Evolutionary conservation across 805 yeast genomes (phyloP), one percentile per base, ranked within the genome.

Genomic region (Pichia nanzhaoensis): DNA sequence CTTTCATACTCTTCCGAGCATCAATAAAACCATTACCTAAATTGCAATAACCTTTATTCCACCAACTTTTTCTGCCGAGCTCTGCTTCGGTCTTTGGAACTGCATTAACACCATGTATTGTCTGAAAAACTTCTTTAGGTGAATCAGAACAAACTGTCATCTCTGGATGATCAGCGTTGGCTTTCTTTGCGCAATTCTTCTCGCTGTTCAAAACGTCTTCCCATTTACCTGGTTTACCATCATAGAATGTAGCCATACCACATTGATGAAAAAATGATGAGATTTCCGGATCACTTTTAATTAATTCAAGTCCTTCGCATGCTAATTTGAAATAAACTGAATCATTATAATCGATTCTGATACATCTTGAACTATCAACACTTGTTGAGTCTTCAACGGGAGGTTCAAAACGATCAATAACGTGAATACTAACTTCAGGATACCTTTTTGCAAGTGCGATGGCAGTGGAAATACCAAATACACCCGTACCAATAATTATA

Each of bases 401-500:
- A n/a, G 61, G 61, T 46, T 57, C 60, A 20, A 44, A 55, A 6
- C 60, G 46, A 35, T 57, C 61, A 12, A 57, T 51, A 20, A 57
- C 57, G n/a, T 40, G 43, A 22, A 40, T 40, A 6, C 40, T 41
- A 5, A 46, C 34, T 2, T 41, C 22, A 6, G 59, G 59, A 34
- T 50, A 48, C 33, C 60, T 42, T 34, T 52, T 33, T 1, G 53
- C 61, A 14, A 57, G 24, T 2, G 59, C 52, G 28, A 57, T 52
- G 3, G 76, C 74, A 0, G 73, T 61, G 8, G 78, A 70, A 20
- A 75, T 57, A 4, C 80, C 80, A 51, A 72, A 73, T 9, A 71
- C 70, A 21, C 80, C 80, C 3, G 75, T 69, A 19, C 80, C 80
- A 12, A 72, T 64, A 38, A 74, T 66, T 24, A 67, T 41, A 3